Conservation (phyloP, 768 basidiomycete genomes). For the Hericium rajendrae region DNA sequence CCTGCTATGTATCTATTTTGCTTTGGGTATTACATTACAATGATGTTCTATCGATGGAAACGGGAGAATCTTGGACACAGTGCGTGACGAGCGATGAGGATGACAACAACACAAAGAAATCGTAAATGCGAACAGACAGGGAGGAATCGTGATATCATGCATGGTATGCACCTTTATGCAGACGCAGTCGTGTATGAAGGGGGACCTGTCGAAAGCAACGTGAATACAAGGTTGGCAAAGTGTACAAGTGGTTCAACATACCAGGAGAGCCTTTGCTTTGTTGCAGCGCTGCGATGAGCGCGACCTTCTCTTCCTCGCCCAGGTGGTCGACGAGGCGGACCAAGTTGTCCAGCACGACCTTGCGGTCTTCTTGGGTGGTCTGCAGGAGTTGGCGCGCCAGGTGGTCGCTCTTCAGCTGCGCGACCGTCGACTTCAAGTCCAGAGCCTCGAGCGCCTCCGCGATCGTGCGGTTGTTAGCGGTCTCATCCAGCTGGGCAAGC, state of each 20-base stretch:
- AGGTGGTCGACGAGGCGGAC: slow-evolving; percentile 64
- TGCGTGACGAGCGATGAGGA: not conserved
- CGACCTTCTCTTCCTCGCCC: slow-evolving; percentile 59
- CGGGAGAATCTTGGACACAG: not conserved
- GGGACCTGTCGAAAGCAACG: slow-evolving; percentile 23
- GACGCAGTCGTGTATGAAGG: slow-evolving; percentile 26
- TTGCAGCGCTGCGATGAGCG: slow-evolving; percentile 53
- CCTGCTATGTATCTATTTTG: not conserved
- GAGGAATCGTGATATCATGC: not conserved
- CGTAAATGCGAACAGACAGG: not conserved
- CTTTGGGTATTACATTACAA: not conserved
- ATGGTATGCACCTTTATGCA: not conserved
- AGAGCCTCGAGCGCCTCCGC: slow-evolving; percentile 63
- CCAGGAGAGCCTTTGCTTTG: slow-evolving; percentile 47
- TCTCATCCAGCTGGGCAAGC: slow-evolving; percentile 44
- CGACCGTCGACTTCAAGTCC: slow-evolving; percentile 51
- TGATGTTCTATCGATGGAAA: not conserved
- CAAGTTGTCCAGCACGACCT: slow-evolving; percentile 67
- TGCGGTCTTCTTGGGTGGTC: slow-evolving; percentile 64
- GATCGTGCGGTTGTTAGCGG: slow-evolving; percentile 43
- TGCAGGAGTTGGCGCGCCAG: slow-evolving; percentile 58
- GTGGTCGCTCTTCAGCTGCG: slow-evolving; percentile 61
- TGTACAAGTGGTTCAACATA: slow-evolving; percentile 23
- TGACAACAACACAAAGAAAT: slow-evolving; percentile 3
- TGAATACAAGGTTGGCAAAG: not conserved